Evolutionary conservation across 1,284 basidiomycete genomes (phyloP).

Genomic region (Apiotrichum veenhuisii): DNA sequence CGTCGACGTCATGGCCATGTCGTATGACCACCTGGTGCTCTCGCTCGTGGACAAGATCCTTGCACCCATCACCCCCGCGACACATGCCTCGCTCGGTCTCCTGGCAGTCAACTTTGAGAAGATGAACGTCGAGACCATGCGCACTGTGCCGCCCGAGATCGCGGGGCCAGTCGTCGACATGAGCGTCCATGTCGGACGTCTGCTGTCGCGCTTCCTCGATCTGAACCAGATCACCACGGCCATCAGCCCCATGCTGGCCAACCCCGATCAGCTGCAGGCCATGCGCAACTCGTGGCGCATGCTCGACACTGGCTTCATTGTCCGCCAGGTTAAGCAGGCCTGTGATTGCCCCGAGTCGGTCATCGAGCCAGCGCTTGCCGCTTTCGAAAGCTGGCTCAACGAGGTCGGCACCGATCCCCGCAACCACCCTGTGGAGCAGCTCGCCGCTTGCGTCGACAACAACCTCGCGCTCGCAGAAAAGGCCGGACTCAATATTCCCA

Average conservation of each 20-base stretch:
- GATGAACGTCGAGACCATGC: conserved; percentile 28
- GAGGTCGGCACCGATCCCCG: conserved; percentile 13
- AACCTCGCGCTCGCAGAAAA: conserved; percentile 8
- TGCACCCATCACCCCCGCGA: conserved; percentile 14
- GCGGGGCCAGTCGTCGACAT: conserved; percentile 31
- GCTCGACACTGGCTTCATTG: conserved; percentile 26
- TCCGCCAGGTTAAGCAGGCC: conserved; percentile 34
- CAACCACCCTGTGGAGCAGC: conserved; percentile 13
- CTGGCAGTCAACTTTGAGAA: conserved; percentile 32
- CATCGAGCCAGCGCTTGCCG: conserved; percentile 22
- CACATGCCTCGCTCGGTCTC: conserved; percentile 21
- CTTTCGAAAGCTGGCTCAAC: conserved; percentile 32
- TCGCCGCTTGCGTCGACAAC: conserved; percentile 14
- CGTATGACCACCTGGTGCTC: conserved; percentile 24
- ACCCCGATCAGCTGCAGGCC: conserved; percentile 22
- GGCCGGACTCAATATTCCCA: background rate
- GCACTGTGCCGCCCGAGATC: conserved; percentile 23
- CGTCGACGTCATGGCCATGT: conserved; percentile 16
- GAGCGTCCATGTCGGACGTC: conserved; percentile 27
- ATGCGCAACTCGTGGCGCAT: conserved; percentile 37
- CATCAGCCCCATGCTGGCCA: conserved; percentile 34
- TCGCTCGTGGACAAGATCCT: conserved; percentile 29
- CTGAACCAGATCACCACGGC: conserved; percentile 34
- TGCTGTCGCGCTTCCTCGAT: conserved; percentile 37
- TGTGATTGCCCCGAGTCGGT: conserved; percentile 26